A percentile compares a stretch with the other conserved stretches of the same genome.
phyloP scores from a whole-genome alignment of 257 asterid species.

The Buddleja alternifolia region DNA sequence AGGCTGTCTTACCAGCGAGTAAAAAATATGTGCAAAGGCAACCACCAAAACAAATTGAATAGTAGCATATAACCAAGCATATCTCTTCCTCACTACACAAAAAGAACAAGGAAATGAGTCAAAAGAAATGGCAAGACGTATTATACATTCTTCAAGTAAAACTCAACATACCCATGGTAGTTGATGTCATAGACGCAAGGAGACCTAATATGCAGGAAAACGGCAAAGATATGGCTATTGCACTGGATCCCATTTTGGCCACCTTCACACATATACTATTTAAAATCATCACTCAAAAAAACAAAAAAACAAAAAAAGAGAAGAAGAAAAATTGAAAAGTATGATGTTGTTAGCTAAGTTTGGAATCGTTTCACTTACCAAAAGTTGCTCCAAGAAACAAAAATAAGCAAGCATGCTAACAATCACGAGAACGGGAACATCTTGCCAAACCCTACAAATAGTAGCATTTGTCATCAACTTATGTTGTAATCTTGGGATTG shows the following conservation, averaged over 20 bases:
- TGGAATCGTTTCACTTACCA: constrained; percentile 55
- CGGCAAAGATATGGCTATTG: constrained; percentile 91
- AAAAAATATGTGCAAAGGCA: constrained; percentile 74
- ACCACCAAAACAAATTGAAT: constrained; percentile 81
- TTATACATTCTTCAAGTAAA: constrained; percentile 14
- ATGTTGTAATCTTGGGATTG: constrained; percentile 13
- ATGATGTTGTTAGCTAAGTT: not conserved
- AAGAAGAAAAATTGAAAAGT: not conserved
- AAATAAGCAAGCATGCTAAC: constrained; percentile 96
- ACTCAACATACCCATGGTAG: constrained; percentile 77
- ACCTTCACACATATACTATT: constrained; percentile 50
- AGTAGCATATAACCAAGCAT: constrained; percentile 84
- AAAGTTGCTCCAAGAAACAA: constrained; percentile 95
- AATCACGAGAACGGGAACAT: constrained; percentile 86
- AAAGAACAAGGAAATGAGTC: constrained; percentile 15
- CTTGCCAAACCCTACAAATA: constrained; percentile 85
- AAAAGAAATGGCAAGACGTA: not conserved
- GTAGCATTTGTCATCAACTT: constrained; percentile 21
- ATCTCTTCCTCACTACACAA: constrained; percentile 65
- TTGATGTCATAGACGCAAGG: constrained; percentile 93
- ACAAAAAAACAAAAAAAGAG: not conserved
- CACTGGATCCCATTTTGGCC: constrained; percentile 75
- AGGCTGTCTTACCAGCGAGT: constrained; percentile 68
- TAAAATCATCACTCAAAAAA: constrained; percentile 18
- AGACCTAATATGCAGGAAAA: constrained; percentile 96